Evolutionary conservation across 768 basidiomycete genomes (phyloP).

Genomic region (Lentinula sp.): DNA sequence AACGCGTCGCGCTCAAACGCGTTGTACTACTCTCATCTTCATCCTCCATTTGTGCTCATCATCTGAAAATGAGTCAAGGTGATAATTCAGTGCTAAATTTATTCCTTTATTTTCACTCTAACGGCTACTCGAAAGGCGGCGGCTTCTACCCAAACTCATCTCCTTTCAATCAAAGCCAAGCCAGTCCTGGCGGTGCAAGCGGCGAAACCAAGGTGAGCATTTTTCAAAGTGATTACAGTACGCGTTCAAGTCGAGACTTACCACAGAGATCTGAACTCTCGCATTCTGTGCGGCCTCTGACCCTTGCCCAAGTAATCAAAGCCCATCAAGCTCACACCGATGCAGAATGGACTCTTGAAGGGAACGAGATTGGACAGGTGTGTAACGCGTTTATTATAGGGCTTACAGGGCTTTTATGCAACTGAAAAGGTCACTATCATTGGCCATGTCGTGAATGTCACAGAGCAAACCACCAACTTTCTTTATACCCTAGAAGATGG

Average conservation of each 20-base stretch:
- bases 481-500: slow-evolving; percentile 84
- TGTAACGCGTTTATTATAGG: slow-evolving; percentile 11
- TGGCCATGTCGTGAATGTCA: slow-evolving; percentile 48
- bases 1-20: neutral
- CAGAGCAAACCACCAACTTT: slow-evolving; percentile 72
- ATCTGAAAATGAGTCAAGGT: slow-evolving; percentile 2
- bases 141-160: slow-evolving; percentile 1
- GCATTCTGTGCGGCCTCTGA: slow-evolving; percentile 65
- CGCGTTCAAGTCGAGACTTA: neutral
- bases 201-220: neutral
- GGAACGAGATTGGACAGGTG: slow-evolving; percentile 76
- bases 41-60: neutral
- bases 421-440: slow-evolving; percentile 16
- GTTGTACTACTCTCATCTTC: neutral
- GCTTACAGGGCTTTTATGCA: neutral
- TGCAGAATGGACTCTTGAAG: slow-evolving; percentile 84
- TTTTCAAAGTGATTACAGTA: too few relatives aligned
- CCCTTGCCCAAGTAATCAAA: slow-evolving; percentile 65
- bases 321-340: slow-evolving; percentile 85
- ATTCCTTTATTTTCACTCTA: neutral
- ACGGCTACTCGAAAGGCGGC: neutral
- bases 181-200: slow-evolving; percentile 1
- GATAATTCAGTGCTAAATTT: neutral
- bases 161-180: neutral
- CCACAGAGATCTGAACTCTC: slow-evolving; percentile 29